phyloP scores from a whole-genome alignment of 192 early-diverging fungal species.

The Entophlyctis luteolus region DNA sequence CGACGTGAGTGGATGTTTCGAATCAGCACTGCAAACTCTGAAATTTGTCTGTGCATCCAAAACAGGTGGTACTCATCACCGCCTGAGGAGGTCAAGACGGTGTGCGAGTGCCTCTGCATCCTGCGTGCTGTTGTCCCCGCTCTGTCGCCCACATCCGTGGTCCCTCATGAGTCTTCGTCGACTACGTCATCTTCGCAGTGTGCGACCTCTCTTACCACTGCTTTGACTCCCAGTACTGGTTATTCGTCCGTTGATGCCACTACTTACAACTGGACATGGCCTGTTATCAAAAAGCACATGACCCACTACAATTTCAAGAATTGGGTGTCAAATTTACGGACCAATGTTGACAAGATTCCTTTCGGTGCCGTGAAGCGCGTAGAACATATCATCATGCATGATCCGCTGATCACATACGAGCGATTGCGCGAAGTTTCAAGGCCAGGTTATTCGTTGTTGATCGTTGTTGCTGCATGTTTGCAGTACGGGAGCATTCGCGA shows the following conservation, averaged over 20 bases:
- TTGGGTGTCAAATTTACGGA: conserved; percentile 40
- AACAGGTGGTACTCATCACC: conserved; percentile 46
- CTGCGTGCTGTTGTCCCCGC: no score
- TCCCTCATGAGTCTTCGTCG: no score
- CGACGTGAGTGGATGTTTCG: conserved; percentile 6
- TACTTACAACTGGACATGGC: no score
- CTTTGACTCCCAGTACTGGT: no score
- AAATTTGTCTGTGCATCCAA: neutral
- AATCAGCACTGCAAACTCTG: neutral
- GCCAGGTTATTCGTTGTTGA: conserved; percentile 49
- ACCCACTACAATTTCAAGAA: conserved; percentile 44
- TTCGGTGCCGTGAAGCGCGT: conserved; percentile 34
- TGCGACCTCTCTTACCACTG: no score
- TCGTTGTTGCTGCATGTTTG: conserved; percentile 53
- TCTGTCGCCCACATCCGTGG: no score
- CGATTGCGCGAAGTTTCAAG: conserved; percentile 42
- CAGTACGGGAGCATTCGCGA: conserved; percentile 45
- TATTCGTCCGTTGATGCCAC: no score
- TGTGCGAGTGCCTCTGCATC: conserved; percentile 53
- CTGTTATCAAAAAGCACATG: conserved; percentile 44
- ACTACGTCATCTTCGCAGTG: no score
- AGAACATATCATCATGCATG: conserved; percentile 49
- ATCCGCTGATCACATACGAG: conserved; percentile 51
- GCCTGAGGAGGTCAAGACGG: conserved; percentile 46
- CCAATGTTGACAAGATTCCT: conserved; percentile 40